Conservation (phyloP, 495 filamentous ascomycete genomes). For the Physcia stellaris region DNA sequence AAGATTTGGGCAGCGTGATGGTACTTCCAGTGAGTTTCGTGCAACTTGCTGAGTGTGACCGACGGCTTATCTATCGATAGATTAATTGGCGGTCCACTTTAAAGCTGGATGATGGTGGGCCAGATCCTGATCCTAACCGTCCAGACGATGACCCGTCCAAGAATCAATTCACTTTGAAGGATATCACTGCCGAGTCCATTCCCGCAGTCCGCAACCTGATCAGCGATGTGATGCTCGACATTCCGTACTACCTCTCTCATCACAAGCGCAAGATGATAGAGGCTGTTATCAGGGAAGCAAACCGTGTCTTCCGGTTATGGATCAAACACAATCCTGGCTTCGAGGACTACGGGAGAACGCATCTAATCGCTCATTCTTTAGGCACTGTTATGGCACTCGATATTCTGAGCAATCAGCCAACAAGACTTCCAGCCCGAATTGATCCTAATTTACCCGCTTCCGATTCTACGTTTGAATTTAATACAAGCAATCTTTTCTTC, state of each 20-base stretch:
- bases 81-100: slow-evolving; percentile 81
- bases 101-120: slow-evolving; percentile 64
- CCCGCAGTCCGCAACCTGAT: slow-evolving; percentile 81
- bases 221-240: slow-evolving; percentile 93
- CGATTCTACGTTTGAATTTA: slow-evolving; percentile 67
- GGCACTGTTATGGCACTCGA: slow-evolving; percentile 90
- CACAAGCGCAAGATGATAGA: slow-evolving; percentile 91
- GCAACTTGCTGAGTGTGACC: not conserved
- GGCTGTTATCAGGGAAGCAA: slow-evolving; percentile 82
- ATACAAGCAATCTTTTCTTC: slow-evolving; percentile 78
- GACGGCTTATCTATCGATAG: slow-evolving; percentile 11
- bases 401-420: slow-evolving; percentile 81
- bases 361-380: slow-evolving; percentile 85
- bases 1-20: slow-evolving; percentile 59
- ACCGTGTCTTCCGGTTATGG: slow-evolving; percentile 87
- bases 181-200: slow-evolving; percentile 86
- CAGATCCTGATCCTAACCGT: slow-evolving; percentile 21
- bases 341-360: slow-evolving; percentile 65
- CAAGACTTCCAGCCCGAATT: slow-evolving; percentile 36
- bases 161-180: slow-evolving; percentile 64
- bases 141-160: slow-evolving; percentile 33
- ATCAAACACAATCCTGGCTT: slow-evolving; percentile 84
- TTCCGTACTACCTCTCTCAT: slow-evolving; percentile 91
- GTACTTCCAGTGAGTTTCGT: slow-evolving; percentile 41
- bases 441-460: slow-evolving; percentile 38